A percentile compares a stretch with the other conserved stretches of the same genome.
Conservation (phyloP, 2,329 filamentous ascomycete genomes). For the Mycosphaerella sp. region DNA sequence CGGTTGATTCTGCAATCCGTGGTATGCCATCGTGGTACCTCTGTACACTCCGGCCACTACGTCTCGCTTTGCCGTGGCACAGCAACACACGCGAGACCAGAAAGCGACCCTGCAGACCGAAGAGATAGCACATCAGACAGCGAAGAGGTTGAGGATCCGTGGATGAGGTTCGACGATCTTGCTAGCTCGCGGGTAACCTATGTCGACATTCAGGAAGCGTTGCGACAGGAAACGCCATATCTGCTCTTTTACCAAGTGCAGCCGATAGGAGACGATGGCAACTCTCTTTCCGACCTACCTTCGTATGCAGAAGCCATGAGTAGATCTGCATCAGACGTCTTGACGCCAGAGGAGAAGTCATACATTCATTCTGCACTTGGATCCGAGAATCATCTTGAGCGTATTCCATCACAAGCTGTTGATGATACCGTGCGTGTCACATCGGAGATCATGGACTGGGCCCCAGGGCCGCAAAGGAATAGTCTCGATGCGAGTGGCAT, state of each 20-base stretch:
- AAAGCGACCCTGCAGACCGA: slow-evolving; percentile 39
- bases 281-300: slow-evolving; percentile 35
- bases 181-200: slow-evolving; percentile 62
- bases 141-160: slow-evolving; percentile 65
- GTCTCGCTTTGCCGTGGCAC: slow-evolving; percentile 75
- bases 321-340: slow-evolving; percentile 25
- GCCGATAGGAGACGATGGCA: slow-evolving; percentile 67
- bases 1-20: slow-evolving; percentile 87
- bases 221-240: slow-evolving; percentile 87
- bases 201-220: slow-evolving; percentile 69
- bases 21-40: slow-evolving; percentile 83
- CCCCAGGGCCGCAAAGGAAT: slow-evolving; percentile 18
- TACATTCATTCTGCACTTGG: slow-evolving; percentile 18
- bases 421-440: slow-evolving; percentile 8
- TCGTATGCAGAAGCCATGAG: slow-evolving; percentile 39
- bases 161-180: slow-evolving; percentile 94
- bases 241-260: slow-evolving; percentile 93
- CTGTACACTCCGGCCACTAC: slow-evolving; percentile 85
- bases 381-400: slow-evolving; percentile 19
- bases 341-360: slow-evolving; percentile 25
- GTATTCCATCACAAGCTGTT: slow-evolving; percentile 13
- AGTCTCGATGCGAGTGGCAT: slow-evolving; percentile 29
- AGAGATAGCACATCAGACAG: slow-evolving; percentile 20
- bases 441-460: slow-evolving; percentile 22
- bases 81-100: slow-evolving; percentile 37